Evolutionary conservation across 768 basidiomycete genomes (phyloP).

Genomic region (Ramaria sp.): DNA sequence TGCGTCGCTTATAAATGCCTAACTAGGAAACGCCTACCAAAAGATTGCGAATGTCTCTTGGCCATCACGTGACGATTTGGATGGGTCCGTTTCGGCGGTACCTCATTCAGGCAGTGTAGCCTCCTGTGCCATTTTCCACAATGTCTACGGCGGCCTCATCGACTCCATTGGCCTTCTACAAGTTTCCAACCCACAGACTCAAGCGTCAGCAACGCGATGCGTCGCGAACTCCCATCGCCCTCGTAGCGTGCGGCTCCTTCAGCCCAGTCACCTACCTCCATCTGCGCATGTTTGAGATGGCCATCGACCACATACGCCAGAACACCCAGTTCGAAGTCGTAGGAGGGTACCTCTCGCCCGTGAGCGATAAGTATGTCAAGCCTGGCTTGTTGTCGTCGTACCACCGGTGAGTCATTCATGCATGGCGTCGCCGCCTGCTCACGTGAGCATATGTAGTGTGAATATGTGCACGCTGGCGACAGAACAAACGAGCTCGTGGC

Average conservation of each 20-base stretch:
- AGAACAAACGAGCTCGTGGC: slow-evolving; percentile 83
- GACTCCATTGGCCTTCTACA: background rate
- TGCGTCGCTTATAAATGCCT: too few species aligned
- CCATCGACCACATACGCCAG: slow-evolving; percentile 87
- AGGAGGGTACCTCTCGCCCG: slow-evolving; percentile 93
- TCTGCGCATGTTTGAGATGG: slow-evolving; percentile 99
- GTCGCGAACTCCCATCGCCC: slow-evolving; percentile 54
- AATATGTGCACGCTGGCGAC: slow-evolving; percentile 85
- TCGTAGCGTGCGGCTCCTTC: slow-evolving; percentile 97
- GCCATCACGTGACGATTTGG: too few species aligned
- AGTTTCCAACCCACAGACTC: slow-evolving; percentile 5
- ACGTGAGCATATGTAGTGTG: slow-evolving; percentile 36
- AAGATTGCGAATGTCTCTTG: too few species aligned
- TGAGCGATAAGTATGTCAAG: slow-evolving; percentile 95
- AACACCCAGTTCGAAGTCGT: slow-evolving; percentile 91
- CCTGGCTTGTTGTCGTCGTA: slow-evolving; percentile 78
- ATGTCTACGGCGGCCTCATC: background rate
- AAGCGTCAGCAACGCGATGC: background rate
- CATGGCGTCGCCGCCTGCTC: slow-evolving; percentile 9
- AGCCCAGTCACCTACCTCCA: slow-evolving; percentile 97
- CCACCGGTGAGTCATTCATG: slow-evolving; percentile 69
- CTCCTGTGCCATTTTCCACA: background rate
- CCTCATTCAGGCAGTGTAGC: too few species aligned
- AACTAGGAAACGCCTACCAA: too few species aligned
- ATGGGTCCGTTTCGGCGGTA: too few species aligned